Conservation (phyloP, 2,329 filamentous ascomycete species). For the Drechslera avenae region DNA sequence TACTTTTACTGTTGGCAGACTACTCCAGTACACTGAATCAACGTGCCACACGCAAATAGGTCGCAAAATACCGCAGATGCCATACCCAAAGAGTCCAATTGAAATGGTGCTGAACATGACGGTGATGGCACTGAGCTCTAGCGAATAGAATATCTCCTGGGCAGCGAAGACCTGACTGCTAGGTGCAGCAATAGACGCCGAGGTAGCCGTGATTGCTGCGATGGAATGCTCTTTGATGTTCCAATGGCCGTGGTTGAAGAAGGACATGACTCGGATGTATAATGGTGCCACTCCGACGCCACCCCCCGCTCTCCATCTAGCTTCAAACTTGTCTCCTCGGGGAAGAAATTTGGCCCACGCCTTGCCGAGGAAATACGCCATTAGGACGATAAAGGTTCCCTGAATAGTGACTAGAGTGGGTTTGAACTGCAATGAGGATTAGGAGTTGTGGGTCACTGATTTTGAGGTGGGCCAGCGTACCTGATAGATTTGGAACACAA, state of each 20-base stretch:
- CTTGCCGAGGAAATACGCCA: conserved; percentile 20
- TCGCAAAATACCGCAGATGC: conserved; percentile 20
- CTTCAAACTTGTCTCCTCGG: conserved; percentile 21
- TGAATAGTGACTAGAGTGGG: conserved; percentile 20
- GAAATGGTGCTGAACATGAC: conserved; percentile 23
- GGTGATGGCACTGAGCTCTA: conserved; percentile 16
- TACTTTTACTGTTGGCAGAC: conserved; percentile 22
- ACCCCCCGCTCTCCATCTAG: conserved; percentile 18
- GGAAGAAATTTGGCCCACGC: conserved; percentile 19
- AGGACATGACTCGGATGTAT: conserved; percentile 19
- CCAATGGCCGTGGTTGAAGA: conserved; percentile 21
- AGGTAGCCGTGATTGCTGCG: conserved; percentile 21
- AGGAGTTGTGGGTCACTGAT: neutral
- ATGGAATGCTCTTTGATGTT: conserved; percentile 21
- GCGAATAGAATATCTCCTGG: conserved; percentile 18
- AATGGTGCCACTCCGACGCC: conserved; percentile 14
- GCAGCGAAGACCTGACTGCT: conserved; percentile 22
- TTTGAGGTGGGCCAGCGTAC: neutral
- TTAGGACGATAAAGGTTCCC: conserved; percentile 23
- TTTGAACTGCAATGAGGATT: conserved; percentile 16
- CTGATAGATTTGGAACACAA: conserved; percentile 22
- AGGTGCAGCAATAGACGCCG: conserved; percentile 21
- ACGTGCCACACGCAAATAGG: conserved; percentile 24
- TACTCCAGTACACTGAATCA: conserved; percentile 24
- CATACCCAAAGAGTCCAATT: conserved; percentile 22